phyloP scores from a whole-genome alignment of 805 yeast species.

The Maudiozyma pseudohumilis region DNA sequence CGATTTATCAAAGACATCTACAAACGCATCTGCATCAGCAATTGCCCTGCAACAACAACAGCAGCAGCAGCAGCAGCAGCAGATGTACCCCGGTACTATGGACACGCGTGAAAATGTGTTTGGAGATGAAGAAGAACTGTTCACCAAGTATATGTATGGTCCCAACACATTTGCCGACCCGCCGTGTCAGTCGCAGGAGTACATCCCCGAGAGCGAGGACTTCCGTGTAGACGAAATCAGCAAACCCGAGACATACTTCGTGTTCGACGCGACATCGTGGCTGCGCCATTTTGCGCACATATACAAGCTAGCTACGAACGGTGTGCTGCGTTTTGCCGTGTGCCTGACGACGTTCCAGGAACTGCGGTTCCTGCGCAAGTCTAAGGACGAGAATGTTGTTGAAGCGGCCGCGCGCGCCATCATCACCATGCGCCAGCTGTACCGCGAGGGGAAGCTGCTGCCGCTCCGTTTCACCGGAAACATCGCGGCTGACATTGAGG shows the following conservation, averaged over 20 bases:
- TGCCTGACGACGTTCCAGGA: slow-evolving; percentile 76
- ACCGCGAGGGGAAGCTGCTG: slow-evolving; percentile 42
- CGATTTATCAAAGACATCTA: too few species aligned
- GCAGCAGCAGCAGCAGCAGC: neutral
- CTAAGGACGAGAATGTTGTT: slow-evolving; percentile 61
- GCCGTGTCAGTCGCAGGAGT: neutral
- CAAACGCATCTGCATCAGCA: neutral
- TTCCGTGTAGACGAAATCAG: slow-evolving; percentile 33
- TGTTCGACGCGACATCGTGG: slow-evolving; percentile 75
- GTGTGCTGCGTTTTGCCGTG: slow-evolving; percentile 49
- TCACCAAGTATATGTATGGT: slow-evolving; percentile 17
- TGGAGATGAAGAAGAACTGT: slow-evolving; percentile 10
- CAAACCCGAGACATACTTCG: slow-evolving; percentile 44
- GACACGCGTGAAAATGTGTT: neutral
- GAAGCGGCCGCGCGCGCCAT: slow-evolving; percentile 79
- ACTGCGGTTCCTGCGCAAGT: slow-evolving; percentile 56
- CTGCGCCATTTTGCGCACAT: slow-evolving; percentile 69
- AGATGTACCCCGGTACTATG: too few species aligned
- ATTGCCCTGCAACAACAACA: neutral
- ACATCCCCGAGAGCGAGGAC: slow-evolving; percentile 1
- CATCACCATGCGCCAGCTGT: slow-evolving; percentile 59
- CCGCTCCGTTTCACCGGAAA: slow-evolving; percentile 65
- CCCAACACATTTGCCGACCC: slow-evolving; percentile 1
- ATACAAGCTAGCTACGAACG: slow-evolving; percentile 55
- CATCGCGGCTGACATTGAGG: slow-evolving; percentile 56